Evolutionary conservation across 495 filamentous ascomycete species (phyloP), one percentile per base, ranked within the genome.

Genomic region (Melanomma pulvis-pyrius): DNA sequence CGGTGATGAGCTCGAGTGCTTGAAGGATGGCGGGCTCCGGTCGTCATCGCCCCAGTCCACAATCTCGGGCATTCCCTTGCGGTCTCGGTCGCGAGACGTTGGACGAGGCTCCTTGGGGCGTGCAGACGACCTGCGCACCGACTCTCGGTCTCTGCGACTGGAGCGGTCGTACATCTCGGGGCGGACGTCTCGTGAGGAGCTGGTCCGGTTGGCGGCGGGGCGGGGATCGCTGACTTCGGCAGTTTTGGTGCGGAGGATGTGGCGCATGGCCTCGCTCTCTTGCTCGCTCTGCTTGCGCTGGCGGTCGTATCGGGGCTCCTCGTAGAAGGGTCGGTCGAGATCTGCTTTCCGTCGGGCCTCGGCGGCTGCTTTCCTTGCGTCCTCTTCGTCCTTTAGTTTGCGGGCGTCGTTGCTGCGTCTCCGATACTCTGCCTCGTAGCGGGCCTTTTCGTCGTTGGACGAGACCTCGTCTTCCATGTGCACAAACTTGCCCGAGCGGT

Each of bases 31-130:
- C 24, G 49, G 56, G 12, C 17, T 59, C 51, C 54, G 67, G 8
- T 54, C 29, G 25, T 65, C 60, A 34, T 32, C n/a, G 13, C 24
- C 63, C 63, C 62, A 69, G 28, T 74, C 73, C 13, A 74, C 73
- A 46, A 74, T 74, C 59, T 74, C 73, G 13, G 70, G 69, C 52
- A 65, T 6, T 24, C 54, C 47, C 57, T 67, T 65, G 0, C 71
- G 68, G 34, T 70, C 71, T 29, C 67, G 49, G 1, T 68, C 69
- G 19, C 71, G 67, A 2, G 65, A 69, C 11, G 65, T 59, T 19
- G 41, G n/a, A 32, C 61, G 61, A 3, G 46, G 50, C 30, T 72
- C 70, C 54, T 59, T 66, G 22, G 61, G 70, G 9, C 57, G 65
- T 17, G 70, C 70, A 9, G 70, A 69, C n/a, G 70, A 72, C n/a